Base-by-base conservation (phyloP, 805 yeast genomes). In the Saccharomycopsis sp. region DNA sequence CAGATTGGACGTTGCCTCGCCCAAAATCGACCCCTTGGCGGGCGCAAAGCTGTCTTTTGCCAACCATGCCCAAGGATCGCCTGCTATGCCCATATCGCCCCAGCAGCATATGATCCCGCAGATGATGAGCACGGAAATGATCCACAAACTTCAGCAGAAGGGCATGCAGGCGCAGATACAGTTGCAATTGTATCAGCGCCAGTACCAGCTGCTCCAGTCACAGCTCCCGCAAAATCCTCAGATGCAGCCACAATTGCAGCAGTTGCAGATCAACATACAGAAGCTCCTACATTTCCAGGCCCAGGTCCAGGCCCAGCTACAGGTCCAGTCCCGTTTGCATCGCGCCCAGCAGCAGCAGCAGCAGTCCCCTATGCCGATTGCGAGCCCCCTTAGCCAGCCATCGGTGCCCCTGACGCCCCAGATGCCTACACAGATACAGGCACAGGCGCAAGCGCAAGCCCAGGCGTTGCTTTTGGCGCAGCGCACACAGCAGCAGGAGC, bases 141-240 rank as follows among this genome's bases (percentile, higher is more conserved):
- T 44, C 21, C 48, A 44, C 7, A 44, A 44, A 20, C 4, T 44
- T 12, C 48, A 44, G 21, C 48, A 44, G 21, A 44, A 18, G 16
- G 48, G 48, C 4, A 5, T 44, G 48, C 48, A 44, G 21, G 21
- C 16, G 4, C 48, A 44, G 21, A 16, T 44, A 12, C 48, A 44
- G 16, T 44, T 44, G 12, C 48, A 44, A 7, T 7, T 18, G 21
- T 44, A 16, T 18, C 12, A 5, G 9, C 48, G 48, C 16, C 48
- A 44, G 21, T 44, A 44, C 16, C 65, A 57, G 44, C 57, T 55
- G 51, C 61, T 55, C 21, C 64, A 56, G 48, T 60, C 59, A 40
- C 50, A 52, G 18, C 62, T 60, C 18, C 40, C 61, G 24, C 62
- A 56, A 34, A 62, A 62, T 8, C 64, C 62, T 21, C 64, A 61